phyloP scores from a whole-genome alignment of 1,139 yeast genomes.

The Geotrichum citri-aurantii region DNA sequence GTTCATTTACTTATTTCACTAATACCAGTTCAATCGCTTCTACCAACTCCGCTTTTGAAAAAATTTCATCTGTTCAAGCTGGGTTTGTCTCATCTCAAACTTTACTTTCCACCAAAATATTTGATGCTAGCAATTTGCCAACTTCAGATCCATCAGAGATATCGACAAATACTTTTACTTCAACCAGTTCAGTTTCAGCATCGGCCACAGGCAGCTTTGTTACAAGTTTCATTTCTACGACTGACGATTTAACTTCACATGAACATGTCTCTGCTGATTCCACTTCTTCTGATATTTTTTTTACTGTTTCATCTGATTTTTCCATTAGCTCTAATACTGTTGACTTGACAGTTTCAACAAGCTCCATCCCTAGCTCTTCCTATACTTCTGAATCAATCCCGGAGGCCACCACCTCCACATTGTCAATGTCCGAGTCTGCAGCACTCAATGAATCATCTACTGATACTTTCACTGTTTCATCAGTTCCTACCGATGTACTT shows the following conservation, averaged over 20 bases:
- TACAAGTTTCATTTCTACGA: background rate
- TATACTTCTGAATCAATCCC: background rate
- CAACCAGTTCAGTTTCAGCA: background rate
- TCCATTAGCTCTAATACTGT: background rate
- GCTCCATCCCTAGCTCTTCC: background rate
- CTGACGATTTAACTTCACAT: background rate
- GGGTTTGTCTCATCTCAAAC: background rate
- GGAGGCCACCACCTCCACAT: background rate
- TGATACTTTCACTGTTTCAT: background rate
- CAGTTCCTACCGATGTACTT: background rate
- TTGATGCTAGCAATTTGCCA: background rate
- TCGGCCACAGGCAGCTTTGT: background rate
- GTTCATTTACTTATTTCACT: background rate
- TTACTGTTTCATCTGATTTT: background rate
- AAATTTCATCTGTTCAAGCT: background rate
- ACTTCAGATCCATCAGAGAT: background rate
- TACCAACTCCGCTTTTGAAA: background rate
- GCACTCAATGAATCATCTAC: background rate
- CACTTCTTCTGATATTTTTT: background rate
- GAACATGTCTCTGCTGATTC: background rate
- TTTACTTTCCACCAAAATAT: background rate
- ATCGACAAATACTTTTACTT: background rate
- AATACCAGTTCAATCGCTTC: background rate
- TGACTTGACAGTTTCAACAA: background rate
- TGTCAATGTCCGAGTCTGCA: background rate